Evolutionary conservation across 1,139 yeast genomes (phyloP).

Genomic region (Candida gigantensis): DNA sequence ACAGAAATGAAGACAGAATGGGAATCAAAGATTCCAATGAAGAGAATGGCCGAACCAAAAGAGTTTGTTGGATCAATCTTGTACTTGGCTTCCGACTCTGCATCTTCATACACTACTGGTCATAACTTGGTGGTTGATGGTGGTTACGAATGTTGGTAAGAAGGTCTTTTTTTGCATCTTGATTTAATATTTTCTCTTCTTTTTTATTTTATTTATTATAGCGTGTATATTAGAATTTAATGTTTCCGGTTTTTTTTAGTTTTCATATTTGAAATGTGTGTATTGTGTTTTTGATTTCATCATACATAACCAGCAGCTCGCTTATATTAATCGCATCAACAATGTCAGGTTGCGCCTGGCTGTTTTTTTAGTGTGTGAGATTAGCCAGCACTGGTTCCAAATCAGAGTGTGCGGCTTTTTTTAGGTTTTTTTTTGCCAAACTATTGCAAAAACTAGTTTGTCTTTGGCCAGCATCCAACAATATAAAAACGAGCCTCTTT

Average conservation of each 20-base stretch:
- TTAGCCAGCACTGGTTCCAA: constrained; percentile 1
- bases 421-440: too few species aligned
- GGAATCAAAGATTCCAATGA: constrained; percentile 51
- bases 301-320: too few species aligned
- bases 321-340: too few species aligned
- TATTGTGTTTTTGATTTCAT: background rate
- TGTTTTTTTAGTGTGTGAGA: too few species aligned
- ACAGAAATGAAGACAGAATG: constrained; percentile 50
- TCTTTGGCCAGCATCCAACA: too few species aligned
- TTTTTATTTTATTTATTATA: constrained; percentile 1
- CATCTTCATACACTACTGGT: constrained; percentile 50
- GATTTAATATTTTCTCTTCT: too few species aligned
- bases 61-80: constrained; percentile 50
- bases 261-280: too few species aligned
- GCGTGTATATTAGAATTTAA: constrained; percentile 1
- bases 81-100: constrained; percentile 48
- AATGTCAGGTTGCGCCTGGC: too few species aligned
- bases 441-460: too few species aligned
- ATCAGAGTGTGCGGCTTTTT: constrained; percentile 4
- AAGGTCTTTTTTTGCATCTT: too few species aligned
- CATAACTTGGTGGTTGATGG: constrained; percentile 54
- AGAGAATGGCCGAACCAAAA: constrained; percentile 55
- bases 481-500: too few species aligned
- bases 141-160: constrained; percentile 45
- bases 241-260: background rate